phyloP scores from a whole-genome alignment of 2,329 filamentous ascomycete species.

The Leptographium flavum region DNA sequence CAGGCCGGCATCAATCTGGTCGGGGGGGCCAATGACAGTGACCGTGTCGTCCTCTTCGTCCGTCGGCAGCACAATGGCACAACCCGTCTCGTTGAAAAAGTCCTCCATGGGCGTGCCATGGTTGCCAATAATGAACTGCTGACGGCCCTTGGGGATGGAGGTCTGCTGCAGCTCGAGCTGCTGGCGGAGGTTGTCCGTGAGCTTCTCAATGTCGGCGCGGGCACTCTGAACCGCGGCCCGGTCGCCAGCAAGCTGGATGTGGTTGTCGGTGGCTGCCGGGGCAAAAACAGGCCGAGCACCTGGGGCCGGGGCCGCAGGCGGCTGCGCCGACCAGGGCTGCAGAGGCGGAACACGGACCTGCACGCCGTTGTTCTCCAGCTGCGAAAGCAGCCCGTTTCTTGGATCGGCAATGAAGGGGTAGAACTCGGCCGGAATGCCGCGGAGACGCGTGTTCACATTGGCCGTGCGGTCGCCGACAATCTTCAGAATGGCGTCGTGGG shows the following conservation, averaged over 20 bases:
- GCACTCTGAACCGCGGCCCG: slow-evolving; percentile 68
- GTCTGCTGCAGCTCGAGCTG: slow-evolving; percentile 67
- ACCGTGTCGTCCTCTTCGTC: slow-evolving; percentile 70
- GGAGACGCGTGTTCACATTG: slow-evolving; percentile 68
- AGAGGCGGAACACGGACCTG: slow-evolving; percentile 74
- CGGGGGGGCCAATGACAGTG: slow-evolving; percentile 67
- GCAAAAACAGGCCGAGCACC: slow-evolving; percentile 57
- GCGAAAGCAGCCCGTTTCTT: slow-evolving; percentile 51
- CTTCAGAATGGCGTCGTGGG: slow-evolving; percentile 67
- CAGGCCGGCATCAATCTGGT: slow-evolving; percentile 58
- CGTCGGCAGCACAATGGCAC: slow-evolving; percentile 67
- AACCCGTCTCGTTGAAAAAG: slow-evolving; percentile 84
- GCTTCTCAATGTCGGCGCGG: slow-evolving; percentile 65
- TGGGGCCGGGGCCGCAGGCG: slow-evolving; percentile 44
- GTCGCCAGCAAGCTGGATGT: slow-evolving; percentile 79
- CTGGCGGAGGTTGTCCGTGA: slow-evolving; percentile 59
- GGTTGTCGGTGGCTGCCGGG: slow-evolving; percentile 55
- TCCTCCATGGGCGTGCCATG: slow-evolving; percentile 66
- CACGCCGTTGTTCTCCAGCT: slow-evolving; percentile 61
- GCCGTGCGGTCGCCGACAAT: slow-evolving; percentile 80
- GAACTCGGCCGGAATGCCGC: slow-evolving; percentile 76
- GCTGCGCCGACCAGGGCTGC: slow-evolving; percentile 57
- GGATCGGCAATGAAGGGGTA: slow-evolving; percentile 89
- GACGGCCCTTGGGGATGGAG: slow-evolving; percentile 70
- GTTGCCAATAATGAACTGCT: slow-evolving; percentile 89